Base-by-base conservation (phyloP, 129 eudicot genomes). In the Ambrosia trifida region DNA sequence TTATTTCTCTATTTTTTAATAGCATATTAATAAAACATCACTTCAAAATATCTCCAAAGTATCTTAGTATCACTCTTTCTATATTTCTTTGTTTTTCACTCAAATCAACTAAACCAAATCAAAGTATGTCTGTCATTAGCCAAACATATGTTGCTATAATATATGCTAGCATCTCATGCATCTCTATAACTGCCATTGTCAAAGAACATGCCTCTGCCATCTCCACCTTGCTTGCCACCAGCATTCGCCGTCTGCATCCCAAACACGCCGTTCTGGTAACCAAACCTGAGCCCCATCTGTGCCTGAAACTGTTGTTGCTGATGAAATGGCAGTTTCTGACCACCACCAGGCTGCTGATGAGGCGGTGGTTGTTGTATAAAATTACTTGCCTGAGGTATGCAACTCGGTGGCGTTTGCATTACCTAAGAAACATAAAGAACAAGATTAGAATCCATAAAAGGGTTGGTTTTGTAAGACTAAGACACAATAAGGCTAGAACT, bases 221-320 rank as follows among this genome's bases (percentile, higher is more conserved):
- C 68, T 45, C 60, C 45, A 41, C 72, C 86, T 70, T 74, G 88
- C 75, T 66, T 75, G 50, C 64, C 60, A 33, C 84, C 87, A 47
- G 72, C 78, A 14, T 56, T 57, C 14, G 81, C 86, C 83, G 69
- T 74, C 85, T 81, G 87, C 87, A 86, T 72, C 44, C 79, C 77
- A 65, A 76, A 89, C 79, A 86, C 35, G 18, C 80, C 77, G 67
- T 72, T 82, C 71, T 70, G 82, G 7, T 72, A 77, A 53, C 85
- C 88, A 24, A 84, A 73, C 73, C 94, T 83, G 9, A 83, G 18
- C 3, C 88, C 86, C 80, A 79, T 79, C 31, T 84, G 90, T 9
- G 78, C 85, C 77, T 83, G 86, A 40, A 87, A 35, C 52, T 78
- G 86, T 57, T 85, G 95, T 68, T 83, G 86, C 47, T 85, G 83